Base-by-base conservation (phyloP, 306 rosid genomes). In the Vigna nakashimae region DNA sequence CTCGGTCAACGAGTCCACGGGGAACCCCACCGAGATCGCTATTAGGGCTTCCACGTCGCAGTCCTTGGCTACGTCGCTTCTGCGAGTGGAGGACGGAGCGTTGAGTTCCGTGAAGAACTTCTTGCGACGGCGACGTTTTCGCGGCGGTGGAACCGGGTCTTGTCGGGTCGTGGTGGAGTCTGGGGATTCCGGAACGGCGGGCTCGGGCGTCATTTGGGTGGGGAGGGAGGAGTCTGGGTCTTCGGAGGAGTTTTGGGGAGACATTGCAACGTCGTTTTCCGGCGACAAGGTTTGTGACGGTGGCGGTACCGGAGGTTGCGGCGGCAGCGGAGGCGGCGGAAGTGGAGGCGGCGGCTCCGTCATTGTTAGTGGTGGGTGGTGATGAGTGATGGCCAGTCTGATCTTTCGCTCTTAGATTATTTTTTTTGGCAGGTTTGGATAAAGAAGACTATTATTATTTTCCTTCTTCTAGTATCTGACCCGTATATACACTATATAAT, bases 111-210 rank as follows among this genome's bases (percentile, higher is more conserved):
- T 93, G 80, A 93, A 93, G 86, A 93, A 91, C 74, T 93, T 93
- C 95, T 91, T 93, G 12, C 98, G 87, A 7, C 98, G 97, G 57
- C 97, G 94, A 0, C 98, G 97, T 73, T 85, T 88, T 50, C 89
- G 85, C 0, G 91, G 65, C 1, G 9, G 82, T 0, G 72, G 74
- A 7, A 74, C 45, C 5, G 82, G 74, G 32, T 82, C 81, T 55
- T 62, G 67, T 42, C 18, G 50, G 34, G 76, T 13, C 0, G 53
- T 12, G 48, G 93, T 87, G 28, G 87, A 87, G 46, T 90, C 93
- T 1, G 84, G 91, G 26, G 94, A 88, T 38, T 89, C 91, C 24
- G 88, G 75, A 62, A 82, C 71, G 65, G 84, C 79, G 38, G 75
- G 65, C 4, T 85, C 90, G 0, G 73, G 71, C 0, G 87, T 74